phyloP scores from a whole-genome alignment of 1,284 basidiomycete species.

The Mixia osmundae region DNA sequence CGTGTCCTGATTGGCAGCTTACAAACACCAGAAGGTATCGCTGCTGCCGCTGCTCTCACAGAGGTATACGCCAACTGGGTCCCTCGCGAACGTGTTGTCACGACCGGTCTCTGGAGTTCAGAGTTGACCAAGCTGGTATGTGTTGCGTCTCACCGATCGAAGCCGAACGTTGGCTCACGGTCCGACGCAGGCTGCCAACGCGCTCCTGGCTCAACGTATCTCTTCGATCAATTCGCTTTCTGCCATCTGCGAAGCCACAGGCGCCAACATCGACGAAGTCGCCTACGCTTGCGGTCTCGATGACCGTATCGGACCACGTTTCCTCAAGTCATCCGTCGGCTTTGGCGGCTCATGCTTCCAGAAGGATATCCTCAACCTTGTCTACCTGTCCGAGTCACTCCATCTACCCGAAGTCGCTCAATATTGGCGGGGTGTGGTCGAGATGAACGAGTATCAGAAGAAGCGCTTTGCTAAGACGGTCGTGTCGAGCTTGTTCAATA shows the following conservation, averaged over 20 bases:
- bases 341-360: conserved; percentile 99
- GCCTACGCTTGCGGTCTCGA: conserved; percentile 84
- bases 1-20: conserved; percentile 92
- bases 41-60: conserved; percentile 50
- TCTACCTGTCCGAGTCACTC: conserved; percentile 81
- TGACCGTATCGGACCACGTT: conserved; percentile 77
- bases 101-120: conserved; percentile 93
- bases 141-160: not conserved
- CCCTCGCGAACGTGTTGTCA: conserved; percentile 55
- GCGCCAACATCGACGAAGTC: conserved; percentile 95
- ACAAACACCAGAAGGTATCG: conserved; percentile 57
- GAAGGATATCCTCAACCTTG: conserved; percentile 96
- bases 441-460: conserved; percentile 95
- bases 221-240: conserved; percentile 95
- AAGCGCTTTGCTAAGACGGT: conserved; percentile 26
- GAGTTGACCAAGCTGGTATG: conserved; percentile 73
- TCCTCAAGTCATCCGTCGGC: conserved; percentile 84
- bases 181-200: conserved; percentile 51
- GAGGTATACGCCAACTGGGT: conserved; percentile 92
- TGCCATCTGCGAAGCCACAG: conserved; percentile 98
- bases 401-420: conserved; percentile 92
- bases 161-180: not conserved
- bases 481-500: conserved; percentile 55
- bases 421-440: conserved; percentile 61
- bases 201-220: conserved; percentile 86